A percentile compares a stretch with the other conserved stretches of the same genome.
These are phyloP conservation scores for Hymenoscyphus albidus DNA, from an alignment of 2,329 filamentous ascomycete genomes.

Conservation along the genomic window DNA sequence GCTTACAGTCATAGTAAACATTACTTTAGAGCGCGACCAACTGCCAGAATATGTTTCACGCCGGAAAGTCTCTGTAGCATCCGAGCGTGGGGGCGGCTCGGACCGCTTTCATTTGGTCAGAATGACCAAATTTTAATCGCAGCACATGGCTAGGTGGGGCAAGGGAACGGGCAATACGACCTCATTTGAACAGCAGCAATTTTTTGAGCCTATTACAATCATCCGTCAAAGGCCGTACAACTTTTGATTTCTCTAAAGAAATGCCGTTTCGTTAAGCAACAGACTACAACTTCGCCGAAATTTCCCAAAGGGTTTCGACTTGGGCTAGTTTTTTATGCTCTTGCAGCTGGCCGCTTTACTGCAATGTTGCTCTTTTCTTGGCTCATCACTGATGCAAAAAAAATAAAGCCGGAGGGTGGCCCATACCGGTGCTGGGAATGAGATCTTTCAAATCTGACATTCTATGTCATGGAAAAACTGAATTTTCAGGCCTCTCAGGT, in stretches of 20 bases:
- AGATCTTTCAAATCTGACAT: background rate
- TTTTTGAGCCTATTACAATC: background rate
- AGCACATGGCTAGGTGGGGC: background rate
- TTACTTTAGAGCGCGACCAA: background rate
- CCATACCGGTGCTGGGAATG: background rate
- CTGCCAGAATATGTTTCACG: background rate
- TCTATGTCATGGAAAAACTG: background rate
- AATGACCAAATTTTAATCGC: background rate
- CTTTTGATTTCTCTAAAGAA: background rate
- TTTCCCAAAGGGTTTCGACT: background rate
- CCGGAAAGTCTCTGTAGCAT: background rate
- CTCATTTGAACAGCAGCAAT: background rate
- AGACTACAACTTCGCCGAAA: background rate
- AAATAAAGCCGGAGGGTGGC: background rate
- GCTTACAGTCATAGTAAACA: background rate
- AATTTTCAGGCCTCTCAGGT: background rate
- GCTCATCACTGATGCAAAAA: background rate
- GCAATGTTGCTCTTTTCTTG: background rate
- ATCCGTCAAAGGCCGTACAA: background rate
- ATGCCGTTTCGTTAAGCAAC: background rate
- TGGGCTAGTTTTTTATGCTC: background rate
- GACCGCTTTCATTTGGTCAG: background rate
- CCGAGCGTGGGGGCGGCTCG: slow-evolving; percentile 1
- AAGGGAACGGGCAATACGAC: background rate
- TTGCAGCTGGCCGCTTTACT: background rate